A percentile compares a stretch with the other conserved stretches of the same genome.
These are phyloP conservation scores for Ophioceras dolichostomum DNA, from an alignment of 2,329 filamentous ascomycete genomes.

Conservation along the genomic window DNA sequence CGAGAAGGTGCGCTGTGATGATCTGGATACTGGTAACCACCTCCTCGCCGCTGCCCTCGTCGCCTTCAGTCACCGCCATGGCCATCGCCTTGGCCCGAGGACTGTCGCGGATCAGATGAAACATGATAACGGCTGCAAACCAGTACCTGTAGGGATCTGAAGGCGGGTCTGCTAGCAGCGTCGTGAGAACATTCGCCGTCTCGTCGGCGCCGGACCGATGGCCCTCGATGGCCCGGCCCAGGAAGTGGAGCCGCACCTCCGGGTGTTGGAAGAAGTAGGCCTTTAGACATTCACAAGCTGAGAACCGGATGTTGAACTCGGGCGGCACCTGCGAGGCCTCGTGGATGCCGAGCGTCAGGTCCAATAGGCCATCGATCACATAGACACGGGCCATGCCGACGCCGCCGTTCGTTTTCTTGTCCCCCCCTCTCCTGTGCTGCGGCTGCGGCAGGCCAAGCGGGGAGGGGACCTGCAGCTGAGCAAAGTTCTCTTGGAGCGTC, in stretches of 20 bases:
- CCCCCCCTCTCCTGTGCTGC: constrained; percentile 22
- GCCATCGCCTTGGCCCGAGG: constrained; percentile 65
- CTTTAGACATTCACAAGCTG: constrained; percentile 82
- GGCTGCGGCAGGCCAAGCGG: constrained; percentile 24
- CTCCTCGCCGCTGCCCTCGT: constrained; percentile 82
- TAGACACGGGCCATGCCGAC: constrained; percentile 65
- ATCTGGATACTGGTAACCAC: constrained; percentile 90
- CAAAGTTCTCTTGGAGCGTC: constrained; percentile 76
- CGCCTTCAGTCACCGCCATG: constrained; percentile 77
- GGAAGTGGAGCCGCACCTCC: constrained; percentile 73
- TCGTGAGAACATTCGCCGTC: constrained; percentile 78
- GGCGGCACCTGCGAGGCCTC: too few species aligned
- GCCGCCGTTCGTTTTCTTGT: constrained; percentile 27
- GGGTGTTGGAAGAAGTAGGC: constrained; percentile 80
- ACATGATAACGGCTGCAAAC: constrained; percentile 78
- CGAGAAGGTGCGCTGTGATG: constrained; percentile 74
- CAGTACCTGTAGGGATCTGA: constrained; percentile 78
- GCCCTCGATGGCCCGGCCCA: constrained; percentile 79
- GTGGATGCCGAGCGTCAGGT: constrained; percentile 62
- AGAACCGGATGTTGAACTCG: constrained; percentile 71
- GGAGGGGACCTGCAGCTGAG: constrained; percentile 66
- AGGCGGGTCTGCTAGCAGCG: constrained; percentile 57
- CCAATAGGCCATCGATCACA: constrained; percentile 86
- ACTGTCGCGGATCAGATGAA: constrained; percentile 77
- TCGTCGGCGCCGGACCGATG: constrained; percentile 68